Percentiles rank a stretch among this genome's conserved stretches.
Conservation (phyloP, 2,329 filamentous ascomycete species). For the Lasiodiplodia sp. region DNA sequence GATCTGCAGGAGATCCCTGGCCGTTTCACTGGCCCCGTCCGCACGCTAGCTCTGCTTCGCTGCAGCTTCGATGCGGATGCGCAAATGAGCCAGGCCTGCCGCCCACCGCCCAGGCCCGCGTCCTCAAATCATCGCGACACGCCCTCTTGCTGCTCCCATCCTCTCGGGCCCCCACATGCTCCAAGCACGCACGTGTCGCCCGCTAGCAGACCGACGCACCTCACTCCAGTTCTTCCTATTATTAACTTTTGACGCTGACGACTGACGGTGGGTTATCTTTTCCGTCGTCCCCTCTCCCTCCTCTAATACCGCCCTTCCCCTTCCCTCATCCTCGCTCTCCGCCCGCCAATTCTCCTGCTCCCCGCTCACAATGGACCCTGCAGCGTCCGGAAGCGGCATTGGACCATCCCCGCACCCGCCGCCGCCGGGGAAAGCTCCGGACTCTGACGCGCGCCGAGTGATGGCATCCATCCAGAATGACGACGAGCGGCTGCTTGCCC, state of each 20-base stretch:
- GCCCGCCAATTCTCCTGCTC: background rate
- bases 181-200: slow-evolving; percentile 24
- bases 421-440: slow-evolving; percentile 1
- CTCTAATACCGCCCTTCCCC: background rate
- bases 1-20: slow-evolving; percentile 30
- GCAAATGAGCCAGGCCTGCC: slow-evolving; percentile 2
- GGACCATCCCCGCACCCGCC: background rate
- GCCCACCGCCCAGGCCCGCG: slow-evolving; percentile 4
- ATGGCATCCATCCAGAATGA: slow-evolving; percentile 64
- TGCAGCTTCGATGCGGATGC: slow-evolving; percentile 8
- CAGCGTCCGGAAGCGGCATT: background rate
- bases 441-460: background rate
- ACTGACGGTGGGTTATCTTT: background rate
- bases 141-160: slow-evolving; percentile 9
- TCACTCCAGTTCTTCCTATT: slow-evolving; percentile 7
- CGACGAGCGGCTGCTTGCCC: slow-evolving; percentile 66
- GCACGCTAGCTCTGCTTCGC: slow-evolving; percentile 20
- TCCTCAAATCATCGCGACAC: slow-evolving; percentile 19
- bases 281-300: background rate
- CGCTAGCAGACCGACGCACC: slow-evolving; percentile 1
- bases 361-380: slow-evolving; percentile 11
- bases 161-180: slow-evolving; percentile 21
- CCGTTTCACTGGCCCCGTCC: slow-evolving; percentile 24
- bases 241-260: slow-evolving; percentile 13
- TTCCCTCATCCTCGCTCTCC: slow-evolving; percentile 1